Evolutionary conservation across 139 green algal species (phyloP).

Genomic region (Coelastrella sp.): DNA sequence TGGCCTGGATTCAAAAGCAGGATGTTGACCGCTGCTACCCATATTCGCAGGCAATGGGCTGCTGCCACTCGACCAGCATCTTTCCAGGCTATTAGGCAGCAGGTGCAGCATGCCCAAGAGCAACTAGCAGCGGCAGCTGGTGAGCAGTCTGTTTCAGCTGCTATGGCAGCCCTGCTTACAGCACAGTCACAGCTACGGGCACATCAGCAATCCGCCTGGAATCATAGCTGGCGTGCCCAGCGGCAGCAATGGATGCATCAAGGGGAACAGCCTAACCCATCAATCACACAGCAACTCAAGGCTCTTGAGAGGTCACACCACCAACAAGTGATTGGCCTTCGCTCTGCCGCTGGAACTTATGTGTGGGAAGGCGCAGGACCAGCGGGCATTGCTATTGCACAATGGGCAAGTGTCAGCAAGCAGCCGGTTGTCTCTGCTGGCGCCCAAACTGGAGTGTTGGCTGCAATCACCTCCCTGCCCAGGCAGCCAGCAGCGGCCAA

Average conservation of each 20-base stretch:
- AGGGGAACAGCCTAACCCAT: too few species aligned
- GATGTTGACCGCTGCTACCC: not conserved
- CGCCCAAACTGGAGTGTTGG: not conserved
- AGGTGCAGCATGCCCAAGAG: too few species aligned
- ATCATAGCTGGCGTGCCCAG: too few species aligned
- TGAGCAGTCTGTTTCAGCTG: not conserved
- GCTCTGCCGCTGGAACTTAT: not conserved
- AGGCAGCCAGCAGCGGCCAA: not conserved
- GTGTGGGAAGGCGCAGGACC: not conserved
- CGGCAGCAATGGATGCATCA: too few species aligned
- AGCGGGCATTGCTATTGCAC: not conserved
- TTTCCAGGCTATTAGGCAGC: not conserved
- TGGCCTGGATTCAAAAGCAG: not conserved
- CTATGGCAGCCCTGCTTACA: too few species aligned
- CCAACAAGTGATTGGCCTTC: too few species aligned
- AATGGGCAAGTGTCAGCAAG: not conserved
- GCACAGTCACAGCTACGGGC: too few species aligned
- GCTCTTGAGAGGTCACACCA: too few species aligned
- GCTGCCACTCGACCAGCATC: not conserved
- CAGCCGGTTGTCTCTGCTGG: not conserved
- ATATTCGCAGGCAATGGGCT: not conserved
- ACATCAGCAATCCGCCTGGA: too few species aligned
- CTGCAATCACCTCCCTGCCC: not conserved
- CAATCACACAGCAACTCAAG: too few species aligned
- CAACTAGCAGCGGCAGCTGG: not conserved